phyloP scores from a whole-genome alignment of 78 protist species.

The Guillardia theta region DNA sequence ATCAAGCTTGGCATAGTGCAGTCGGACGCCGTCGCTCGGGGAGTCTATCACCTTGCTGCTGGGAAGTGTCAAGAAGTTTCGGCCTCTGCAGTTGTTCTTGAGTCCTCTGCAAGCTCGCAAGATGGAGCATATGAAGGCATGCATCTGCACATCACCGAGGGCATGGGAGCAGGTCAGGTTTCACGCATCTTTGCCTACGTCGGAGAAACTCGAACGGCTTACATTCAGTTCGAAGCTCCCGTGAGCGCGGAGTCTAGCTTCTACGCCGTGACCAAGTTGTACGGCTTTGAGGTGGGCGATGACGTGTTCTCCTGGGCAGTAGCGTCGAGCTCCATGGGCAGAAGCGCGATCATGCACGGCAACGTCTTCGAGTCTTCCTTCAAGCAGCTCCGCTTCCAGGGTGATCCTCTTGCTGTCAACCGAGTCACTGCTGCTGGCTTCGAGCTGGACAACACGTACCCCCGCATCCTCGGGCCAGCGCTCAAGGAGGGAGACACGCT shows the following conservation, averaged over 20 bases:
- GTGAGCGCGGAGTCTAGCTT: not conserved
- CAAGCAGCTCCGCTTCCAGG: not conserved
- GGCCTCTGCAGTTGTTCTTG: not conserved
- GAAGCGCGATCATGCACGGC: not conserved
- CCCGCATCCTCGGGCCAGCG: not conserved
- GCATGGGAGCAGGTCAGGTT: not conserved
- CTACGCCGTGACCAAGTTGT: not conserved
- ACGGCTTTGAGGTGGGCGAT: not conserved
- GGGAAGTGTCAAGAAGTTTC: not conserved
- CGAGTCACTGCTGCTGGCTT: not conserved
- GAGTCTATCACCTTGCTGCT: not conserved
- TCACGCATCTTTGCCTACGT: not conserved
- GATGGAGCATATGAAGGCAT: not conserved
- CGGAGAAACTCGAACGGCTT: not conserved
- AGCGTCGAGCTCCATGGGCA: not conserved
- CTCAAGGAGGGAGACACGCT: not conserved
- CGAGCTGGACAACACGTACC: not conserved
- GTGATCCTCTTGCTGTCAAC: not conserved
- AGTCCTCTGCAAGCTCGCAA: not conserved
- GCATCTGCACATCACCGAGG: not conserved
- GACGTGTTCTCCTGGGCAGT: not conserved
- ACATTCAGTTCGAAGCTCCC: not conserved
- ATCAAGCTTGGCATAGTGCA: not conserved
- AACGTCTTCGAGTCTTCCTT: not conserved
- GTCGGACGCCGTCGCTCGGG: not conserved